phyloP scores from a whole-genome alignment of 805 yeast species.

The Dipodascus geniculatus region DNA sequence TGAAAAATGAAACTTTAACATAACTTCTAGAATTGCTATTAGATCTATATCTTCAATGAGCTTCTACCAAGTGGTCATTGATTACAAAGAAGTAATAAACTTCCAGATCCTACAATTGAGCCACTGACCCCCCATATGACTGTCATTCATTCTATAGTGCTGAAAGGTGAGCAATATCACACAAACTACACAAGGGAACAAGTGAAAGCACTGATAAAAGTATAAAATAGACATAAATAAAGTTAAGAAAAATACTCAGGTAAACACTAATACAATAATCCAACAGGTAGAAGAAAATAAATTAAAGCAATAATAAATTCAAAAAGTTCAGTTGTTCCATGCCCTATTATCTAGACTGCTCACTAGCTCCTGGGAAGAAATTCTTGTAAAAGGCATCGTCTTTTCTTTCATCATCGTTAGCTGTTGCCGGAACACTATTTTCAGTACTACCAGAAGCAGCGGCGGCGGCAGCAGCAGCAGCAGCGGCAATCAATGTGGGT shows the following conservation, averaged over 20 bases:
- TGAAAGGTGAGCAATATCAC: not conserved
- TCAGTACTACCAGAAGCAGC: constrained; percentile 19
- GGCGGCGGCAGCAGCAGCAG: constrained; percentile 19
- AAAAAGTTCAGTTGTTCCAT: not conserved
- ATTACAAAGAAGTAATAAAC: too few species aligned
- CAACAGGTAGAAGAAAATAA: not conserved
- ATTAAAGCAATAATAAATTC: not conserved
- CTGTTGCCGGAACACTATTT: constrained; percentile 12
- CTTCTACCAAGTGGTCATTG: too few species aligned
- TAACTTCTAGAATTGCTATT: too few species aligned
- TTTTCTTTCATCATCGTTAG: constrained; percentile 11
- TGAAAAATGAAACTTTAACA: too few species aligned
- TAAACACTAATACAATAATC: not conserved
- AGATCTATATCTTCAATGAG: too few species aligned
- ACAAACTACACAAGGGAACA: not conserved
- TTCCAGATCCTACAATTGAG: too few species aligned
- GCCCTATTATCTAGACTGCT: not conserved
- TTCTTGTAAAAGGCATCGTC: constrained; percentile 6
- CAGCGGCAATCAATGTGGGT: constrained; percentile 13
- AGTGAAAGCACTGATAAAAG: too few species aligned
- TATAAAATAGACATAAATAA: not conserved
- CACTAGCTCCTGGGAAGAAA: not conserved
- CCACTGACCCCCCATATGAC: too few species aligned
- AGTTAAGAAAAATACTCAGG: not conserved
- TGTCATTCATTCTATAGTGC: too few species aligned